Percentiles rank a stretch among this genome's conserved stretches.
Conservation (phyloP, 2,329 filamentous ascomycete genomes). For the Decorospora gaudefroyi region DNA sequence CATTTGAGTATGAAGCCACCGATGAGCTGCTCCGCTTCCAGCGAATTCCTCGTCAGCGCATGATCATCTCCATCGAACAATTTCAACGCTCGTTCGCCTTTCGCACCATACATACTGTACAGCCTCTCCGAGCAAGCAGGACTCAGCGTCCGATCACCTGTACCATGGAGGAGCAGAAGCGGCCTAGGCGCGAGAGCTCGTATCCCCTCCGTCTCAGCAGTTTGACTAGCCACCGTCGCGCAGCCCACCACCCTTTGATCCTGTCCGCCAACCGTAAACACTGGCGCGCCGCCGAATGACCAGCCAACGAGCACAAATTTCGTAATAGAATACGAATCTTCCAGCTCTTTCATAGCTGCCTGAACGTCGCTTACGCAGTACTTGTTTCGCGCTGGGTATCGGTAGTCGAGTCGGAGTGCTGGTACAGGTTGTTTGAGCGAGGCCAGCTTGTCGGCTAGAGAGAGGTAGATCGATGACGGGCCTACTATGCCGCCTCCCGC, state of each 20-base stretch:
- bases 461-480: constrained; percentile 3
- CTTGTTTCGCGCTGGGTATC: constrained; percentile 3
- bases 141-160: not conserved
- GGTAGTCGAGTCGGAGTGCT: not conserved
- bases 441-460: constrained; percentile 2
- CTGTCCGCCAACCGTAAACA: constrained; percentile 1
- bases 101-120: not conserved
- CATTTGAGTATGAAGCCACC: constrained; percentile 1
- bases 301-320: constrained; percentile 5
- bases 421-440: not conserved
- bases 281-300: constrained; percentile 6
- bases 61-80: constrained; percentile 7
- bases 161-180: constrained; percentile 4
- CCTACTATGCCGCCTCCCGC: constrained; percentile 3
- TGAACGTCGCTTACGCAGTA: constrained; percentile 5
- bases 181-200: not conserved
- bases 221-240: constrained; percentile 6
- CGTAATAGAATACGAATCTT: not conserved
- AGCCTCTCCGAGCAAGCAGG: not conserved
- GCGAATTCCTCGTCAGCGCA: constrained; percentile 2
- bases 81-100: not conserved
- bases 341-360: constrained; percentile 3
- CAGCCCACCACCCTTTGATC: constrained; percentile 2
- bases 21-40: constrained; percentile 6
- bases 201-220: constrained; percentile 3